Evolutionary conservation across 2,329 filamentous ascomycete species (phyloP).

Genomic region (Thielaviopsis populi): DNA sequence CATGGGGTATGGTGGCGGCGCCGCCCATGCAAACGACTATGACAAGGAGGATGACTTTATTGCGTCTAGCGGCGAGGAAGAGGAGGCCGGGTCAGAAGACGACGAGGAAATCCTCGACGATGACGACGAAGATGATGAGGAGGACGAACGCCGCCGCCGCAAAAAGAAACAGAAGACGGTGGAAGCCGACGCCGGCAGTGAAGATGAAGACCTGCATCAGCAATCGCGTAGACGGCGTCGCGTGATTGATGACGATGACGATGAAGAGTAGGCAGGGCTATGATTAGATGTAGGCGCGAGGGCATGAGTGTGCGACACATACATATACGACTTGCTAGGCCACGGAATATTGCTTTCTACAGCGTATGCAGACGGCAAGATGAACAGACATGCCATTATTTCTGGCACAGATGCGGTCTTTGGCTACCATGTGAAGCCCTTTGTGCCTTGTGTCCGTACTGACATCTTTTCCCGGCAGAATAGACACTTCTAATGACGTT

Average conservation of each 20-base stretch:
- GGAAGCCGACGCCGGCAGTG: constrained; percentile 28
- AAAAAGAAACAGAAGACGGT: constrained; percentile 38
- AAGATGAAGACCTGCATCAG: constrained; percentile 40
- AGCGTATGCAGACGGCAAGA: background rate
- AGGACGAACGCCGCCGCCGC: constrained; percentile 25
- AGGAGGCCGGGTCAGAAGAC: constrained; percentile 45
- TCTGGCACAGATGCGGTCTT: too few species aligned
- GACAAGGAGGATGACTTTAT: constrained; percentile 69
- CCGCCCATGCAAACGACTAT: constrained; percentile 57
- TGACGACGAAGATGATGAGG: constrained; percentile 28
- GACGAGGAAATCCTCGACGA: constrained; percentile 47
- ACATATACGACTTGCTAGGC: background rate
- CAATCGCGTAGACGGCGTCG: constrained; percentile 38
- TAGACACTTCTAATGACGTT: too few species aligned
- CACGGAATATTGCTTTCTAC: background rate
- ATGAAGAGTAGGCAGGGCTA: constrained; percentile 24
- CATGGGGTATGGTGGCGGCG: constrained; percentile 40
- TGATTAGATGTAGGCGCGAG: background rate
- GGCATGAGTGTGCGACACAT: background rate
- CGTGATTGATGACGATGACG: constrained; percentile 46
- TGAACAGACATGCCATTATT: too few species aligned
- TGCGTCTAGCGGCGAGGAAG: constrained; percentile 59
- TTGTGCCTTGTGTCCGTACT: too few species aligned
- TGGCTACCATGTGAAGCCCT: too few species aligned
- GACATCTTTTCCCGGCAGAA: too few species aligned